Conservation (phyloP, 768 basidiomycete species). For the Collybia sordida region DNA sequence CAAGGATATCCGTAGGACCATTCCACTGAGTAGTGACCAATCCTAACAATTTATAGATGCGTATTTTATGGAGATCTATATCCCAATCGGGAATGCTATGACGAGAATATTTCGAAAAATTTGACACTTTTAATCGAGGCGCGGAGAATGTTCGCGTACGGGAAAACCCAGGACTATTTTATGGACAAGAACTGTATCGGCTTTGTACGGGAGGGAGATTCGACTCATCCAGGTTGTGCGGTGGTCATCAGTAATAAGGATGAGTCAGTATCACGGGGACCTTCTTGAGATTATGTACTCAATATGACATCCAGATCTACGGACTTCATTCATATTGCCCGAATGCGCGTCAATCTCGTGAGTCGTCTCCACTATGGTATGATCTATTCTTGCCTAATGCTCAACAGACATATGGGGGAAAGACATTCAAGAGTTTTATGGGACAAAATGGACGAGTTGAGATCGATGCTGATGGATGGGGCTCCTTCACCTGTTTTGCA, state of each 20-base stretch:
- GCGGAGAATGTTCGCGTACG: conserved; percentile 70
- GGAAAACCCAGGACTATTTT: conserved; percentile 60
- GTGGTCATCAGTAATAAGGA: conserved; percentile 70
- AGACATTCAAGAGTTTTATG: conserved; percentile 50
- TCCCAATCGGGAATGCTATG: conserved; percentile 67
- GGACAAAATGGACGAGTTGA: conserved; percentile 40
- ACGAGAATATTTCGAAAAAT: conserved; percentile 47
- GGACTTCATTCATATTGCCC: conserved; percentile 41
- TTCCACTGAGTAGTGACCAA: neutral
- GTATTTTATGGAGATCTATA: conserved; percentile 89
- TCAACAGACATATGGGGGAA: conserved; percentile 31
- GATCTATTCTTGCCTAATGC: neutral
- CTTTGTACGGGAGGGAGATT: conserved; percentile 68
- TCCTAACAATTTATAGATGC: conserved; percentile 47
- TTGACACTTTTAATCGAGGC: conserved; percentile 56
- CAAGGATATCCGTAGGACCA: conserved; percentile 70
- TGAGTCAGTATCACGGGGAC: conserved; percentile 23
- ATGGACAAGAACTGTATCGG: conserved; percentile 65
- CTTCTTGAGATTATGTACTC: neutral
- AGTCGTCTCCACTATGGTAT: conserved; percentile 20
- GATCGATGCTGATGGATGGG: conserved; percentile 62
- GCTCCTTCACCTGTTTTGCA: conserved; percentile 57
- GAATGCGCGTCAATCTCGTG: conserved; percentile 69
- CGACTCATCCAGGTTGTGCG: conserved; percentile 56
- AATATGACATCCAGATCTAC: conserved; percentile 21